phyloP scores from a whole-genome alignment of 495 filamentous ascomycete genomes.

The Lasiosphaeria hispida region DNA sequence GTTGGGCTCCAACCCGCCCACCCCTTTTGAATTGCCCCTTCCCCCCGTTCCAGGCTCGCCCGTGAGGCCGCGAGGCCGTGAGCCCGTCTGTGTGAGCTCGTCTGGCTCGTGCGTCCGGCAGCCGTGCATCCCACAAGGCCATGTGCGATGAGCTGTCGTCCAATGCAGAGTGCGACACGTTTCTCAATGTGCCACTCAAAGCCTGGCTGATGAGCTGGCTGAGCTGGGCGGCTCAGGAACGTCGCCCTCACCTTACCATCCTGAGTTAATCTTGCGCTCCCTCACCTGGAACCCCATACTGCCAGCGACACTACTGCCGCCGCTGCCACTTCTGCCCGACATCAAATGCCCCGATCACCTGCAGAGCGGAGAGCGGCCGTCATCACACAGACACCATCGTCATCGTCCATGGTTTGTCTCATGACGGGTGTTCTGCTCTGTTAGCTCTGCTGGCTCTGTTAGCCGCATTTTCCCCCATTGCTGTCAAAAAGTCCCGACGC shows the following conservation, averaged over 20 bases:
- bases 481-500: neutral
- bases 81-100: neutral
- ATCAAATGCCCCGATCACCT: slow-evolving; percentile 13
- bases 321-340: slow-evolving; percentile 9
- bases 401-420: slow-evolving; percentile 2
- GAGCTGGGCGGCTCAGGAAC: slow-evolving; percentile 5
- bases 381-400: neutral
- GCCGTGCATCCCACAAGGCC: slow-evolving; percentile 2
- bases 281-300: slow-evolving; percentile 1
- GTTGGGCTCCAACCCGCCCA: slow-evolving; percentile 19
- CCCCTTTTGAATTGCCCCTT: neutral
- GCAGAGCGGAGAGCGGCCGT: slow-evolving; percentile 4
- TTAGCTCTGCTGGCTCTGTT: no score
- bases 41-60: no score
- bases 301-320: no score
- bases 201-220: slow-evolving; percentile 4
- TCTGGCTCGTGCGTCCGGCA: slow-evolving; percentile 1
- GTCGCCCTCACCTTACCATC: neutral
- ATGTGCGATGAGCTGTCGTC: slow-evolving; percentile 18
- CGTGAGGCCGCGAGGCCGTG: no score
- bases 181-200: slow-evolving; percentile 5
- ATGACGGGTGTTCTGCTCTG: no score
- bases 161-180: slow-evolving; percentile 5
- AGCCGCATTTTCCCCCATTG: no score
- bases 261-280: neutral